A percentile compares a stretch with the other conserved stretches of the same genome.
Evolutionary conservation across 495 filamentous ascomycete species (phyloP).

Genomic region (Penicillium macrosclerotiorum): DNA sequence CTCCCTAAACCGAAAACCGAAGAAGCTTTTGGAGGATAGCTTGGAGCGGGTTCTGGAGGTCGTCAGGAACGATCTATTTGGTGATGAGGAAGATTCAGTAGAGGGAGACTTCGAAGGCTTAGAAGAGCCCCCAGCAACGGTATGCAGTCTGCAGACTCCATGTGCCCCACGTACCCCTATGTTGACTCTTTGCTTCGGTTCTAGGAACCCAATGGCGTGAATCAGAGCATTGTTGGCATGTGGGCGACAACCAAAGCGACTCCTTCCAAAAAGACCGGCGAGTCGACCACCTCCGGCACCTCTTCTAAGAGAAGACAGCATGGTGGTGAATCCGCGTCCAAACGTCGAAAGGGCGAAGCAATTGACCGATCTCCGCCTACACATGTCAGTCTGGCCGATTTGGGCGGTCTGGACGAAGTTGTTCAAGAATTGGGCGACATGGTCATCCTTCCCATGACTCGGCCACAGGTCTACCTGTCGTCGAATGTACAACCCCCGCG

Average conservation of each 20-base stretch:
- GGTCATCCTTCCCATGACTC: slow-evolving; percentile 77
- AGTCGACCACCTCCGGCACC: slow-evolving; percentile 26
- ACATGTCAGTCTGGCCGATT: slow-evolving; percentile 71
- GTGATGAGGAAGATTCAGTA: slow-evolving; percentile 51
- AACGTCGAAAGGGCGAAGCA: slow-evolving; percentile 60
- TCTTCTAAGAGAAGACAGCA: slow-evolving; percentile 49
- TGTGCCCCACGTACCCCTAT: not conserved
- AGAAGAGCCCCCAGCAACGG: slow-evolving; percentile 38
- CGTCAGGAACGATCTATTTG: slow-evolving; percentile 59
- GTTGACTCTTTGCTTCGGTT: slow-evolving; percentile 4
- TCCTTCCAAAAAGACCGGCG: slow-evolving; percentile 33
- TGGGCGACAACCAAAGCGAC: slow-evolving; percentile 56
- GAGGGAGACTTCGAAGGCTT: slow-evolving; percentile 68
- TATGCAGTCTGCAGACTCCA: slow-evolving; percentile 15
- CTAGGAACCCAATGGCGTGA: slow-evolving; percentile 67
- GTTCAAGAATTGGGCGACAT: slow-evolving; percentile 74
- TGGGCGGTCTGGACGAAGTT: slow-evolving; percentile 83
- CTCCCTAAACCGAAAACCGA: slow-evolving; percentile 74
- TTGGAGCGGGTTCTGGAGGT: slow-evolving; percentile 82
- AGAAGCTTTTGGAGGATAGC: slow-evolving; percentile 75
- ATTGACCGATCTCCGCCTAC: slow-evolving; percentile 70
- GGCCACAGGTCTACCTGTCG: slow-evolving; percentile 60
- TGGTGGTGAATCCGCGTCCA: slow-evolving; percentile 67
- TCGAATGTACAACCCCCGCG: slow-evolving; percentile 69
- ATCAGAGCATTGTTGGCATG: slow-evolving; percentile 66